Conservation (phyloP, 2,329 filamentous ascomycete species). For the Ramularia collo-cygni region DNA sequence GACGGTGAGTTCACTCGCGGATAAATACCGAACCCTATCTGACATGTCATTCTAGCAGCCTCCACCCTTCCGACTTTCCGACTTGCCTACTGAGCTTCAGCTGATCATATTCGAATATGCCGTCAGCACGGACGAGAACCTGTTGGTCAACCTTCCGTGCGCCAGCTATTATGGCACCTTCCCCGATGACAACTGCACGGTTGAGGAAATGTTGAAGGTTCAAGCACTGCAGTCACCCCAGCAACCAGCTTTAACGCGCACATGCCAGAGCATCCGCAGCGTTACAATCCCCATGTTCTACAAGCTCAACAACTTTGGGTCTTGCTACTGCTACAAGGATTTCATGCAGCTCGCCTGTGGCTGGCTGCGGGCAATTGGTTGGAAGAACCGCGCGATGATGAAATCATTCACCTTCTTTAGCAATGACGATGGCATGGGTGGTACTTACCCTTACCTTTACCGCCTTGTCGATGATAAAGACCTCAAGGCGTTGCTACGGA, state of each 20-base stretch:
- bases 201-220: slow-evolving; percentile 13
- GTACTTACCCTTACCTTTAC: no score
- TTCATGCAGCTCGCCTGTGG: slow-evolving; percentile 8
- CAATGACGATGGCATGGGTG: no score
- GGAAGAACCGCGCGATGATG: slow-evolving; percentile 13
- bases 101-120: slow-evolving; percentile 19
- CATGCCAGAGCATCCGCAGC: slow-evolving; percentile 15
- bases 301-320: slow-evolving; percentile 16
- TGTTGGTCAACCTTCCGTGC: slow-evolving; percentile 20
- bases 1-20: no score
- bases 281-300: slow-evolving; percentile 22
- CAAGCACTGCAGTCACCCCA: slow-evolving; percentile 12
- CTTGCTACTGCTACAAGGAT: slow-evolving; percentile 19
- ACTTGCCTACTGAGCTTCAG: slow-evolving; percentile 14
- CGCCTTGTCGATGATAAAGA: slow-evolving; percentile 9
- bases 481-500: slow-evolving; percentile 12
- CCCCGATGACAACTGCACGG: slow-evolving; percentile 10
- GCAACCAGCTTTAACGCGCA: slow-evolving; percentile 17
- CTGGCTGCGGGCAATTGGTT: slow-evolving; percentile 16
- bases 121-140: slow-evolving; percentile 11
- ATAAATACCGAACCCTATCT: no score
- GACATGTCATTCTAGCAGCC: background rate
- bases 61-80: slow-evolving; percentile 5
- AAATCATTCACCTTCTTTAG: slow-evolving; percentile 14
- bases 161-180: slow-evolving; percentile 16